Conservation (phyloP, 2,329 filamentous ascomycete genomes). For the Chrysosporium keratinophilum region DNA sequence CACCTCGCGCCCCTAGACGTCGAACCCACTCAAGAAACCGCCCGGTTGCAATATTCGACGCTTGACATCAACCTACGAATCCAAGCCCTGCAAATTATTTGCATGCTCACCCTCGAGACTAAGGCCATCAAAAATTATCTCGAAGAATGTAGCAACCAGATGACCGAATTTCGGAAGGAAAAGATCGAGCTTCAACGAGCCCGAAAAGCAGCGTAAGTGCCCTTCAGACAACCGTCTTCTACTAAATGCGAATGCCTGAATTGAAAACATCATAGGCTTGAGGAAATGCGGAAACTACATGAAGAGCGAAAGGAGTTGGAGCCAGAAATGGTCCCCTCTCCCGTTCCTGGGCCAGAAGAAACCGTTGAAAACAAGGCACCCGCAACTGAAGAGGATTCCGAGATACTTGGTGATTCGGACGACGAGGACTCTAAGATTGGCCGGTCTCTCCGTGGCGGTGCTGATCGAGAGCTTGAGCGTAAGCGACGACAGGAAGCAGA, state of each 20-base stretch:
- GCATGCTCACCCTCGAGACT: slow-evolving; percentile 75
- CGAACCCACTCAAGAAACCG: slow-evolving; percentile 65
- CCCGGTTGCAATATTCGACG: slow-evolving; percentile 58
- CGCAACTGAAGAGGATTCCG: slow-evolving; percentile 49
- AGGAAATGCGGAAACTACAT: slow-evolving; percentile 38
- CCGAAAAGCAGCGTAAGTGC: slow-evolving; percentile 51
- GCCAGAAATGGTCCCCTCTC: slow-evolving; percentile 37
- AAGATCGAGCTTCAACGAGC: slow-evolving; percentile 87
- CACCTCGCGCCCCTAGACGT: slow-evolving; percentile 69
- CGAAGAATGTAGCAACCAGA: slow-evolving; percentile 82
- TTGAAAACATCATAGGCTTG: slow-evolving; percentile 23
- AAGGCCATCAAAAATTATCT: slow-evolving; percentile 79
- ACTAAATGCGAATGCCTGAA: not conserved
- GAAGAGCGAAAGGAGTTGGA: slow-evolving; percentile 40
- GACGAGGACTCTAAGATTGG: slow-evolving; percentile 42
- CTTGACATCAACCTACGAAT: slow-evolving; percentile 78
- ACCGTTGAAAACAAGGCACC: slow-evolving; percentile 33
- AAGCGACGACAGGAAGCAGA: slow-evolving; percentile 67
- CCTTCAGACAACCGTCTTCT: not conserved
- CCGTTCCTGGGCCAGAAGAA: slow-evolving; percentile 33
- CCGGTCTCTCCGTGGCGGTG: slow-evolving; percentile 51
- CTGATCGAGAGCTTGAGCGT: slow-evolving; percentile 60
- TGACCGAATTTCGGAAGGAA: slow-evolving; percentile 90
- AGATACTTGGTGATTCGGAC: slow-evolving; percentile 43
- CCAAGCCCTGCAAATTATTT: slow-evolving; percentile 70